Evolutionary conservation across 2,329 filamentous ascomycete genomes (phyloP), one percentile per base, ranked within the genome.

Genomic region (Monosporascus ibericus): DNA sequence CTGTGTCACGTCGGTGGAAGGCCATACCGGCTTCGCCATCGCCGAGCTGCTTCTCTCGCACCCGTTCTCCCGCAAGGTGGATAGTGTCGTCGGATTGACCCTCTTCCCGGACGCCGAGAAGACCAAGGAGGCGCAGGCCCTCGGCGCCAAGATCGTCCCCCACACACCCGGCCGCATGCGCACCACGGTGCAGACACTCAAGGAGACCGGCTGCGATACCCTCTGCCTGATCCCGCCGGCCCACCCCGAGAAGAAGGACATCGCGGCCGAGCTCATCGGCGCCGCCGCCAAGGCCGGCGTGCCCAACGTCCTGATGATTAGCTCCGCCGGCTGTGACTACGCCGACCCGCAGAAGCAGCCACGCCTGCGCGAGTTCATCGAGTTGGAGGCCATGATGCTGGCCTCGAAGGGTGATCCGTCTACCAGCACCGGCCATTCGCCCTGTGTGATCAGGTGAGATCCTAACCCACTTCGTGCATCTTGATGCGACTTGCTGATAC

Each of bases 11-110:
- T 70, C 76, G 34, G 68, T 70, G 14, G 76, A 79, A 44, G 76
- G 77, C 59, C 68, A 79, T 51, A 79, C 75, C 5, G 76, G 76
- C 56, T 78, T 75, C 56, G 64, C 74, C 52, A 78, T 79, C 57
- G 72, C 74, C 39, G 74, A 79, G 57, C 68, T 78, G 6, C 67
- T 79, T 42, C 70, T 79, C 47, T 73, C 67, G 22, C 59, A 75
- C 30, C 64, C 70, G 22, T 79, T 80, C 66, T 68, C 66, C 17
- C 63, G 63, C 22, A 69, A 73, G 51, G 61, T 77, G 55, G 63
- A 67, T 56, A 70, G 68, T 14, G 61, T 80, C 39, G 67, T 65
- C 25, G 72, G 70, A 11, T 64, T 79, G 8, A 60, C 71, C 5
- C 59, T 77, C 2, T 52, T 78, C 48, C 71, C 75, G 0, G 52